Base-by-base conservation (phyloP, 495 filamentous ascomycete species). In the Staphylotrichum tortipilum region DNA sequence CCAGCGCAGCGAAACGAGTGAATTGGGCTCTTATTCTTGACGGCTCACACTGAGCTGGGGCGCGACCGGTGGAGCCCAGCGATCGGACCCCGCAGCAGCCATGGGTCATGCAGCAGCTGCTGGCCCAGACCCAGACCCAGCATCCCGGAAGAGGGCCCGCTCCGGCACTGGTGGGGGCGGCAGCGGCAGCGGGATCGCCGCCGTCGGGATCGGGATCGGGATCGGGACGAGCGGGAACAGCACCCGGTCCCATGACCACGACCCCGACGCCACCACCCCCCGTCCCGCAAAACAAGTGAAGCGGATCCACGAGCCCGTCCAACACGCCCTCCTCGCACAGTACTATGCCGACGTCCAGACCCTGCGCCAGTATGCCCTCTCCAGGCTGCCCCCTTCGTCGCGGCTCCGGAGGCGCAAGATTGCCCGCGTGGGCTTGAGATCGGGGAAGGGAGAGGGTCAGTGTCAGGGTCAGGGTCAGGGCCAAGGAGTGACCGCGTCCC, bases 301-400 rank as follows among this genome's bases (percentile, higher is more conserved):
- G 19, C 11, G 22, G 5, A 37, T 7, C 1, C 38, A 30, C 17
- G 33, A 47, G 22, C 28, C 40, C 12, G 57, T 73, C 45, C 67
- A 74, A 22, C 84, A 89, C 66, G 80, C 82, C 17, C 75, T 94
- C 23, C 75, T 97, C 43, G 78, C 73, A 38, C 74, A 80, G 52
- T 94, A 86, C 70, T 95, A 94, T 67, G 66, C 73, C 3, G 60
- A 76, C 26, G 75, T 88, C 12, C 61, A 80, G 29, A 82, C 84
- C 0, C 67, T 97, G 42, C 81, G 89, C 35, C 72, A 85, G 29
- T 90, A 89, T 66, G 70, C 92, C 37, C 63, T 80, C n/a, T 63
- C 59, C 7, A 71, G 64, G 38, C 63, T 81, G 7, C 70, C 71
- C 29, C 23, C 51, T 46, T 60, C 64, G 12, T 79, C 70, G 31